A percentile compares a stretch with the other conserved stretches of the same genome.
Evolutionary conservation across 257 asterid genomes (phyloP).

Genomic region (Fraxinus anomala): DNA sequence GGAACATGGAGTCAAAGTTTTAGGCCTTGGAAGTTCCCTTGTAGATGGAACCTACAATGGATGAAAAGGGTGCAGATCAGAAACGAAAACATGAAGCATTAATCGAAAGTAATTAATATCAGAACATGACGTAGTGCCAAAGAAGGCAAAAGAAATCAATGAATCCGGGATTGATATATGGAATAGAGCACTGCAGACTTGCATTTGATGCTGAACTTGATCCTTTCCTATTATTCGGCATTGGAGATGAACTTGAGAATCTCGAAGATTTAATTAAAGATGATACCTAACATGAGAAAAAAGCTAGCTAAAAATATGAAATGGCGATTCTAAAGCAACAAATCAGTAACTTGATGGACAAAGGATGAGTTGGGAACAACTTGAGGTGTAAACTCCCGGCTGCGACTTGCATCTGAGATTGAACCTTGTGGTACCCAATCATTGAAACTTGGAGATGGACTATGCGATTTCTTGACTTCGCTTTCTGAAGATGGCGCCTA

Average conservation of each 20-base stretch:
- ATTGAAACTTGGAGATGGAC: slow-evolving; percentile 5
- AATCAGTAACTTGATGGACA: not conserved
- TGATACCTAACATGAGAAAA: slow-evolving; percentile 26
- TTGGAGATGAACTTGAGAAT: slow-evolving; percentile 1
- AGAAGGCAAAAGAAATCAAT: not conserved
- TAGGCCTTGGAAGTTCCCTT: not conserved
- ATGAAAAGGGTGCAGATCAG: not conserved
- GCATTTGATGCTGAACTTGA: slow-evolving; percentile 1
- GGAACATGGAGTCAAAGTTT: not conserved
- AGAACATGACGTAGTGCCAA: not conserved
- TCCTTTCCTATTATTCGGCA: not conserved
- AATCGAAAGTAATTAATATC: not conserved
- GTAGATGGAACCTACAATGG: slow-evolving; percentile 28
- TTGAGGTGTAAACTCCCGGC: slow-evolving; percentile 1
- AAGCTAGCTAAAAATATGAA: not conserved
- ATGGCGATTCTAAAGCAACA: not conserved
- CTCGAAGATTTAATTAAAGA: slow-evolving; percentile 4
- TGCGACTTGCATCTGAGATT: not conserved
- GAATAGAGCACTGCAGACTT: not conserved
- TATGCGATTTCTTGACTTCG: not conserved
- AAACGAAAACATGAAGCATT: not conserved
- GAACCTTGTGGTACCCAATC: slow-evolving; percentile 16
- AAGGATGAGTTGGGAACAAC: not conserved
- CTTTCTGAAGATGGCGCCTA: slow-evolving; percentile 2
- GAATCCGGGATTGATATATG: not conserved